Percentiles rank a stretch among this genome's conserved stretches.
Evolutionary conservation across 176 grass and related monocot genomes (phyloP).

Genomic region (Oryza glaberrima): DNA sequence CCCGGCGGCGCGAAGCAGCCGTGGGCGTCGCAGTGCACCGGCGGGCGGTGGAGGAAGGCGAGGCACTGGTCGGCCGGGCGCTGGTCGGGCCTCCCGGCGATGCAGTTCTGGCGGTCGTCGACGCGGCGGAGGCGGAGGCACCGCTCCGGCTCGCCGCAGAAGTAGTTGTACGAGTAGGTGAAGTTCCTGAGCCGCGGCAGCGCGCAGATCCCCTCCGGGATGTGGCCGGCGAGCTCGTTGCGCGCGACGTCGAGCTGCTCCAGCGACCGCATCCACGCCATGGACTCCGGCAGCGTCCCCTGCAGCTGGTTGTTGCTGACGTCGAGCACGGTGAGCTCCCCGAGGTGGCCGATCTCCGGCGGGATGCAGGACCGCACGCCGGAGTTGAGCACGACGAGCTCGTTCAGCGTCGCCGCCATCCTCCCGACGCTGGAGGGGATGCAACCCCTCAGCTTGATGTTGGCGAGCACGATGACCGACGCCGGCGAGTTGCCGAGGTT

Average conservation of each 20-base stretch:
- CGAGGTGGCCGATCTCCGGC: slow-evolving; percentile 49
- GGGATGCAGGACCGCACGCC: slow-evolving; percentile 75
- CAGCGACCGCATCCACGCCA: slow-evolving; percentile 58
- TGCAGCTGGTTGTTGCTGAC: slow-evolving; percentile 72
- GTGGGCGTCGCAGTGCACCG: slow-evolving; percentile 59
- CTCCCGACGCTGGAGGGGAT: slow-evolving; percentile 45
- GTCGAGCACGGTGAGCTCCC: slow-evolving; percentile 68
- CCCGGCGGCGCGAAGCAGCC: slow-evolving; percentile 60
- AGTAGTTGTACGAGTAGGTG: slow-evolving; percentile 88
- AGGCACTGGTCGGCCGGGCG: slow-evolving; percentile 58
- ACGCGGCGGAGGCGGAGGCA: slow-evolving; percentile 50
- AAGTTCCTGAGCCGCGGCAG: slow-evolving; percentile 73
- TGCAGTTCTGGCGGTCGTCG: slow-evolving; percentile 79
- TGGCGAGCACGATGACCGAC: slow-evolving; percentile 77
- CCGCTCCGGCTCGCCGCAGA: slow-evolving; percentile 61
- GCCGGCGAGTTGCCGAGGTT: slow-evolving; percentile 79
- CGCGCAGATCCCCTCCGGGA: slow-evolving; percentile 69
- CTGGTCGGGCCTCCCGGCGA: slow-evolving; percentile 65
- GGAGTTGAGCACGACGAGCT: slow-evolving; percentile 69
- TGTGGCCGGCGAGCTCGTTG: slow-evolving; percentile 60
- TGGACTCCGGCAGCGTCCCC: slow-evolving; percentile 59
- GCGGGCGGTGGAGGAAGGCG: slow-evolving; percentile 68
- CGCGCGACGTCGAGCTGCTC: slow-evolving; percentile 83
- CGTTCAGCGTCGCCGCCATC: slow-evolving; percentile 67
- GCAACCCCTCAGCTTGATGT: slow-evolving; percentile 55